A percentile compares a stretch with the other conserved stretches of the same genome.
Evolutionary conservation across 176 grass and related monocot species (phyloP).

Genomic region (Aegilops longissima): DNA sequence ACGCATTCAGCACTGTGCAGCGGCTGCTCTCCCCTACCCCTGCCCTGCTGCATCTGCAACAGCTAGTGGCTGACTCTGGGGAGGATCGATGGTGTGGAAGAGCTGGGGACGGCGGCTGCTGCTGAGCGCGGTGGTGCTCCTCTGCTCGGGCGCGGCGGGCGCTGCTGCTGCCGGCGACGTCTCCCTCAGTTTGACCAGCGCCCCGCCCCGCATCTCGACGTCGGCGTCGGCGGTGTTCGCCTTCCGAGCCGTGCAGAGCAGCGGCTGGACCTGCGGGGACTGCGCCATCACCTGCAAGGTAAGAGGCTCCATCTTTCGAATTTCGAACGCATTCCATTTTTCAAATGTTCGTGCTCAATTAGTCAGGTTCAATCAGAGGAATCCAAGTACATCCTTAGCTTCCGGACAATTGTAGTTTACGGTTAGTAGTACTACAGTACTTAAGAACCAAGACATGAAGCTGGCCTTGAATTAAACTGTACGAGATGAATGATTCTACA

Average conservation of each 20-base stretch:
- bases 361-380: neutral
- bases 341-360: neutral
- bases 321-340: neutral
- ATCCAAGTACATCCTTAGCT: neutral
- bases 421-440: too few species aligned
- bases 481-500: neutral
- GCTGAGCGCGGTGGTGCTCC: neutral
- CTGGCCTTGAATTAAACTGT: neutral
- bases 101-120: conserved; percentile 9
- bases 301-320: neutral
- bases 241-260: conserved; percentile 47
- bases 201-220: conserved; percentile 50
- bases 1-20: conserved; percentile 11
- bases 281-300: conserved; percentile 82
- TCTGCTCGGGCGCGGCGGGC: neutral
- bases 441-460: too few species aligned
- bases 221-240: conserved; percentile 55
- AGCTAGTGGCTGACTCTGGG: neutral
- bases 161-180: conserved; percentile 23
- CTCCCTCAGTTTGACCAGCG: conserved; percentile 36
- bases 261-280: conserved; percentile 43
- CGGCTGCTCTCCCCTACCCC: neutral
- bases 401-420: neutral
- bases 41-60: neutral
- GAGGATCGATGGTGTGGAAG: conserved; percentile 30